Evolutionary conservation across 805 yeast species (phyloP).

Genomic region (Pichia manshurica): DNA sequence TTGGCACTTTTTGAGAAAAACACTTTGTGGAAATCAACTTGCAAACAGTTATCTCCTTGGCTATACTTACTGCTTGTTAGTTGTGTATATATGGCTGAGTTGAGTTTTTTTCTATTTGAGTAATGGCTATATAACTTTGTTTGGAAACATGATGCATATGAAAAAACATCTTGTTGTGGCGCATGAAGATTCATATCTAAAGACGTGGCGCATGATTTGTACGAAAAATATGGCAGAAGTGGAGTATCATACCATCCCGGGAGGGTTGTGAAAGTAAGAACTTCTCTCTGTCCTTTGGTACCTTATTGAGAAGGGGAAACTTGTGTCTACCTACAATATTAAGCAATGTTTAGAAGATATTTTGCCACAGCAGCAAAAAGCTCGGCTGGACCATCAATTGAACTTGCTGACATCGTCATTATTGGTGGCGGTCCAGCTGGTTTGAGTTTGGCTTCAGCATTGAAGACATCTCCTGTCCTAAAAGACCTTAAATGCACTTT

Average conservation of each 20-base stretch:
- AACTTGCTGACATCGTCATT: constrained; percentile 62
- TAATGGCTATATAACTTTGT: too few relatives aligned
- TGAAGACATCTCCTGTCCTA: constrained; percentile 63
- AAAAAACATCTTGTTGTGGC: neutral
- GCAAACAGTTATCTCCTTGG: too few relatives aligned
- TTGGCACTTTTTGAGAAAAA: neutral
- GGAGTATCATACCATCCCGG: neutral
- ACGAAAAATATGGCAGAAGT: too few relatives aligned
- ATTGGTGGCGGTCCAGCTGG: constrained; percentile 99
- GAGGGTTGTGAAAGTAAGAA: too few relatives aligned
- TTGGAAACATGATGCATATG: neutral
- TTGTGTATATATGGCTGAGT: too few relatives aligned
- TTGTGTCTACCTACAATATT: too few relatives aligned
- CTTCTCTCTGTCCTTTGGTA: too few relatives aligned
- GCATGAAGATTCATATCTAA: too few relatives aligned
- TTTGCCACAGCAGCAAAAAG: constrained; percentile 23
- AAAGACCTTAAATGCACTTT: constrained; percentile 55
- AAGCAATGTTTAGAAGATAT: constrained; percentile 22
- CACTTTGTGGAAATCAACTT: neutral
- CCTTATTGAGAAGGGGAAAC: too few relatives aligned
- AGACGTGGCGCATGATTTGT: neutral
- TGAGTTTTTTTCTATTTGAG: too few relatives aligned
- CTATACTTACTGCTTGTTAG: too few relatives aligned
- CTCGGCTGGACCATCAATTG: neutral
- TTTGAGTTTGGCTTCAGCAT: constrained; percentile 73